Base-by-base conservation (phyloP, 805 yeast genomes). In the Pichia exigua region DNA sequence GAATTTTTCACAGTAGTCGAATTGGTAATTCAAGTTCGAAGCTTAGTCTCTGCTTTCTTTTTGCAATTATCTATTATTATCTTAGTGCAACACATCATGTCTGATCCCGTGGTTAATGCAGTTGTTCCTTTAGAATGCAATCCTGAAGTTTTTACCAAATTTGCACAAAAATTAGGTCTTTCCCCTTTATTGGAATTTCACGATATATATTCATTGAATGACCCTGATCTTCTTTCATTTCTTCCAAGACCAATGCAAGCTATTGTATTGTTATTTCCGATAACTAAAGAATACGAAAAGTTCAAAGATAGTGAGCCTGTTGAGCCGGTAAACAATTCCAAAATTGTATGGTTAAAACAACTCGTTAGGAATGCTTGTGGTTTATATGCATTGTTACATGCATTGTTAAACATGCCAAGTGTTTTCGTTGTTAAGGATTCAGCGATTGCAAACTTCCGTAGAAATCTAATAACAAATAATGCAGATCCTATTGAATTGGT, bases 311-410 rank as follows among this genome's bases (percentile, higher is more conserved):
- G 47, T 2, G 51, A 50, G 38, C 8, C 42, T 4, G 17, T 28
- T 10, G 39, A 32, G 15, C 2, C 40, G 17, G 7, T 11, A 7
- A 21, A 26, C 22, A 43, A 42, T 27, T 2, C 26, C 1, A 42
- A 50, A 24, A 71, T 82, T 17, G 57, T 75, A n/a, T 94, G 98
- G 97, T 80, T 83, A 59, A 81, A 80, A 58, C 99, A 92, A 62
- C 82, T 90, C 0, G 79, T 94, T 18, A 79, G 78, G 55, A 92
- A 92, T 64, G 95, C 95, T 0, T 92, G 99, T 70, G 99, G 99
- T 6, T 76, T 95, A 32, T 88, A 86, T 67, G 98, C 96, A 0
- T 65, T 94, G 45, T 69, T 92, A 22, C 97, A 92, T 60, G 56
- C 71, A 1, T 60, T 78, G 39, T 57, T 73, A 32, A 79, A 79